Evolutionary conservation across 306 rosid species (phyloP).

Genomic region (Sindora glabra): DNA sequence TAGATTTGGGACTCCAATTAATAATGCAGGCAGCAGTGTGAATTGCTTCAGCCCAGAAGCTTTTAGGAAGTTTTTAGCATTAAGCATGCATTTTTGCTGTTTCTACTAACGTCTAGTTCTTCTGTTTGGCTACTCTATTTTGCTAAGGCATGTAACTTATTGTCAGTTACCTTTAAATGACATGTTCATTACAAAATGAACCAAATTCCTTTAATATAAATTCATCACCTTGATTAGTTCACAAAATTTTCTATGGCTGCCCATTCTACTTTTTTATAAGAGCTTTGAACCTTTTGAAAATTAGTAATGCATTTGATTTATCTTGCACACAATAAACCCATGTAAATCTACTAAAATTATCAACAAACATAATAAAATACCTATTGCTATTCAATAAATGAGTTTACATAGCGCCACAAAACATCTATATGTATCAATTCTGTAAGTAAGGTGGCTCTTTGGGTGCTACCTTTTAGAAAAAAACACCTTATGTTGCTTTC

Average conservation of each 20-base stretch:
- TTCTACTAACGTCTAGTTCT: neutral
- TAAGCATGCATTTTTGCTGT: too few species aligned
- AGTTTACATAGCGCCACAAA: neutral
- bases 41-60: neutral
- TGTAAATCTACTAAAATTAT: too few species aligned
- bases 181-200: neutral
- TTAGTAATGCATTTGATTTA: neutral
- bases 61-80: neutral
- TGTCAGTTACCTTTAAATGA: neutral
- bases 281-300: neutral
- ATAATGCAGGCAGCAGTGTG: neutral
- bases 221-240: neutral
- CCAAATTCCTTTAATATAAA: too few species aligned
- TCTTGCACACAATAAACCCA: neutral
- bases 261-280: neutral
- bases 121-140: neutral
- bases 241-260: neutral
- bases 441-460: too few species aligned
- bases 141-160: neutral
- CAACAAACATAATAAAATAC: too few species aligned
- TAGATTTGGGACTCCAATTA: neutral
- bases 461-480: neutral
- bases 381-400: neutral
- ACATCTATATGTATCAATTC: neutral
- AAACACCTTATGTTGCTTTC: neutral